These are phyloP conservation scores for Lycium barbarum DNA, from an alignment of 257 asterid species.

Conservation along the genomic window DNA sequence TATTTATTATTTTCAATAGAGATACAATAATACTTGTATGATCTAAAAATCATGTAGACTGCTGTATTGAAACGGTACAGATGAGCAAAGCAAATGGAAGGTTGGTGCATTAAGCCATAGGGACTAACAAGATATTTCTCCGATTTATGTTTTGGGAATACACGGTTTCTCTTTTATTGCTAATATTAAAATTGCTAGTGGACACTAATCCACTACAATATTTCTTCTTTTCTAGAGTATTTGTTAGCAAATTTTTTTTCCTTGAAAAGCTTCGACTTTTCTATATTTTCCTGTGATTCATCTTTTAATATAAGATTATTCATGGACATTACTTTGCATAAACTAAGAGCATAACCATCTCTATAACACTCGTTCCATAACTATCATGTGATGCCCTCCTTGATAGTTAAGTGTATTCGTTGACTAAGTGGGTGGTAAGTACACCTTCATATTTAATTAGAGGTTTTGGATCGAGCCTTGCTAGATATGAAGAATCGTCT, in stretches of 20 bases:
- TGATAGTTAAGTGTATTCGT: neutral
- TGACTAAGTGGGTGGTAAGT: neutral
- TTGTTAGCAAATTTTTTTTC: neutral
- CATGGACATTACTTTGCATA: neutral
- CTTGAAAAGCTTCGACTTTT: neutral
- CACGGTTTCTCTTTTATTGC: slow-evolving; percentile 8
- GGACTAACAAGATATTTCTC: neutral
- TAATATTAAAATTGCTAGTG: neutral
- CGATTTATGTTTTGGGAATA: neutral
- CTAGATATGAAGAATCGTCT: fast-evolving
- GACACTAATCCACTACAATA: slow-evolving; percentile 13
- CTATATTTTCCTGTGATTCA: neutral
- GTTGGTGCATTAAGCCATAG: slow-evolving; percentile 15
- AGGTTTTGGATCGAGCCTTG: neutral
- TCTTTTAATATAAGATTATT: neutral
- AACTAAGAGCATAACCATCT: neutral
- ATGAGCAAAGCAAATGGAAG: slow-evolving; percentile 20
- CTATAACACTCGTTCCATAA: neutral
- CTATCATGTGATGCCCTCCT: neutral
- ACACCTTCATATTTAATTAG: neutral
- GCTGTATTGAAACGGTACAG: neutral
- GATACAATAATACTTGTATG: neutral
- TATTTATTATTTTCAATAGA: neutral
- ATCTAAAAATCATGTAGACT: slow-evolving; percentile 9
- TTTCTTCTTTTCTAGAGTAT: neutral